These are phyloP conservation scores for Ogataea pilisensis DNA, from an alignment of 805 yeast species.

Conservation along the genomic window DNA sequence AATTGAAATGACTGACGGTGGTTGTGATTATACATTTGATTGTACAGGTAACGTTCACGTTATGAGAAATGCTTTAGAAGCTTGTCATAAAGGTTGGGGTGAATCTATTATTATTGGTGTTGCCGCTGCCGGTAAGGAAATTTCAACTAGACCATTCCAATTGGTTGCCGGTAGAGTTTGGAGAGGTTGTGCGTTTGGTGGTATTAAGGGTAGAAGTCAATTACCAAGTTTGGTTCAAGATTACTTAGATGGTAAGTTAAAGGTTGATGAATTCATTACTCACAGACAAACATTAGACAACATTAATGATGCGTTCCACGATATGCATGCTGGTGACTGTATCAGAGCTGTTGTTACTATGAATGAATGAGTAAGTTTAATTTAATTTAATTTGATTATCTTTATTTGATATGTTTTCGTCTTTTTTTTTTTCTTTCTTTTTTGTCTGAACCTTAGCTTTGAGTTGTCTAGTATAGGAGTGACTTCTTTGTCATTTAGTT, in stretches of 20 bases:
- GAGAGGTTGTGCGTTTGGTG: conserved; percentile 99
- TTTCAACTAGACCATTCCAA: conserved; percentile 97
- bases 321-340: conserved; percentile 91
- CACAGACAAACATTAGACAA: conserved; percentile 75
- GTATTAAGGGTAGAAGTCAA: conserved; percentile 96
- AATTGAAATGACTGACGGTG: conserved; percentile 92
- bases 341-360: conserved; percentile 74
- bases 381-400: neutral
- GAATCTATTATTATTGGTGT: conserved; percentile 93
- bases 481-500: too few relatives aligned
- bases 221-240: conserved; percentile 86
- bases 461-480: too few relatives aligned
- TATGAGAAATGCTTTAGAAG: conserved; percentile 95
- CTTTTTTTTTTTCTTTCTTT: too few relatives aligned
- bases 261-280: conserved; percentile 93
- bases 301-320: conserved; percentile 88
- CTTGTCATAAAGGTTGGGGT: conserved; percentile 99
- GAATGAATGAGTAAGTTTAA: conserved; percentile 18
- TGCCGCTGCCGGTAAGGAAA: conserved; percentile 97
- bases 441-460: too few relatives aligned
- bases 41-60: conserved; percentile 96
- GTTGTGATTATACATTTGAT: conserved; percentile 93
- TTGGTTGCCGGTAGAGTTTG: conserved; percentile 98
- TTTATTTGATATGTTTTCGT: too few relatives aligned
- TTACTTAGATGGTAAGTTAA: conserved; percentile 73